A percentile compares a stretch with the other conserved stretches of the same genome.
These are phyloP conservation scores for Chloromonas sp. DNA, from an alignment of 163 green algal species.

Conservation along the genomic window DNA sequence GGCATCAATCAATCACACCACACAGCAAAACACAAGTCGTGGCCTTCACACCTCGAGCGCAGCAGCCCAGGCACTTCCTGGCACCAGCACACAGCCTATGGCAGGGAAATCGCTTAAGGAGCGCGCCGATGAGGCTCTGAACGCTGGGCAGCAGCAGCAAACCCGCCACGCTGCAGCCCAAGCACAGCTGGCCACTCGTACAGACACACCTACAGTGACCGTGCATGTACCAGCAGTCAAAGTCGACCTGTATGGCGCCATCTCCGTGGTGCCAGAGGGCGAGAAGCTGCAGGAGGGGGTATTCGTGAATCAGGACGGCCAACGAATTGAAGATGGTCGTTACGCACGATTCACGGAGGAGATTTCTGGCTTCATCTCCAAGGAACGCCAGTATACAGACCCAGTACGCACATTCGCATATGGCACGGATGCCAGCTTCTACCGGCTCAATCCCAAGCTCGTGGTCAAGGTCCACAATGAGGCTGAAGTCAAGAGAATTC, in stretches of 20 bases:
- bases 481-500: constrained; percentile 74
- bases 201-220: not conserved
- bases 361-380: constrained; percentile 68
- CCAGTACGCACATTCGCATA: constrained; percentile 85
- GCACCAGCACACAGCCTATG: no score
- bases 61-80: no score
- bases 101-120: no score
- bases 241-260: constrained; percentile 48
- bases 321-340: constrained; percentile 81
- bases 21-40: no score
- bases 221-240: constrained; percentile 39
- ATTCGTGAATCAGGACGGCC: constrained; percentile 37
- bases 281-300: constrained; percentile 37
- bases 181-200: not conserved
- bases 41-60: no score
- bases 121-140: no score
- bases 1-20: no score
- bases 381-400: constrained; percentile 75
- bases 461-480: constrained; percentile 88
- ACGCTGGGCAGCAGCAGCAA: not conserved
- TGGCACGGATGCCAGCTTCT: constrained; percentile 66
- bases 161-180: not conserved
- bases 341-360: constrained; percentile 81
- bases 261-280: constrained; percentile 30
- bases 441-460: constrained; percentile 89